These are phyloP conservation scores for Cercospora nicotianae DNA, from an alignment of 2,329 filamentous ascomycete genomes.

Conservation along the genomic window DNA sequence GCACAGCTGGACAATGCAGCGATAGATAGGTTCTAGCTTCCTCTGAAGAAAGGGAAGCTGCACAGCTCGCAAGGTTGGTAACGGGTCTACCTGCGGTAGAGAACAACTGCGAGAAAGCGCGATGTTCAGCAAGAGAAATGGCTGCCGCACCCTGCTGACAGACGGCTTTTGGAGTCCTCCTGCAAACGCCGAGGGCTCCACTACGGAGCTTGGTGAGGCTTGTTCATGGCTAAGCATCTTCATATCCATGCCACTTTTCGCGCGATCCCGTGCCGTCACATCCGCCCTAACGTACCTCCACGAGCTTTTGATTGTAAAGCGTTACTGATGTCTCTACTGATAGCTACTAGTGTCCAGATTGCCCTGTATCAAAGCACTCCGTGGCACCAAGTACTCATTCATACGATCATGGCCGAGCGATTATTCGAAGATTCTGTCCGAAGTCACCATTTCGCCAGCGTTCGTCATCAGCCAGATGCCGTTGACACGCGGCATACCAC, in stretches of 20 bases:
- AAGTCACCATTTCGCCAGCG: neutral
- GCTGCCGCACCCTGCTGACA: neutral
- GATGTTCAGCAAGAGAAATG: neutral
- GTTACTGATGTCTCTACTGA: neutral
- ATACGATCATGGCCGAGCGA: neutral
- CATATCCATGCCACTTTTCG: neutral
- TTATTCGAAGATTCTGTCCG: neutral
- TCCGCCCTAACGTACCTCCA: neutral
- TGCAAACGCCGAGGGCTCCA: neutral
- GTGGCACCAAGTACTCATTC: neutral
- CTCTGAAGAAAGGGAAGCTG: neutral
- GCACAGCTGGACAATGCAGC: constrained; percentile 46
- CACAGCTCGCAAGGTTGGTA: neutral
- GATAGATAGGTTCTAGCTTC: constrained; percentile 7
- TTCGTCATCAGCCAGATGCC: neutral
- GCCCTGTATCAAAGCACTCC: neutral
- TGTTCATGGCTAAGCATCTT: neutral
- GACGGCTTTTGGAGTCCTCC: neutral
- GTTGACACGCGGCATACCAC: neutral
- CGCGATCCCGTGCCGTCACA: neutral
- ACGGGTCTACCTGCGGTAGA: neutral
- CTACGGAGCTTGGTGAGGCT: neutral
- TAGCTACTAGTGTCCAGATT: neutral
- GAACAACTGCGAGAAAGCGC: neutral
- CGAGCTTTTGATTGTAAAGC: neutral